phyloP scores from a whole-genome alignment of 1,284 basidiomycete species.

The Moniliella sp. region DNA sequence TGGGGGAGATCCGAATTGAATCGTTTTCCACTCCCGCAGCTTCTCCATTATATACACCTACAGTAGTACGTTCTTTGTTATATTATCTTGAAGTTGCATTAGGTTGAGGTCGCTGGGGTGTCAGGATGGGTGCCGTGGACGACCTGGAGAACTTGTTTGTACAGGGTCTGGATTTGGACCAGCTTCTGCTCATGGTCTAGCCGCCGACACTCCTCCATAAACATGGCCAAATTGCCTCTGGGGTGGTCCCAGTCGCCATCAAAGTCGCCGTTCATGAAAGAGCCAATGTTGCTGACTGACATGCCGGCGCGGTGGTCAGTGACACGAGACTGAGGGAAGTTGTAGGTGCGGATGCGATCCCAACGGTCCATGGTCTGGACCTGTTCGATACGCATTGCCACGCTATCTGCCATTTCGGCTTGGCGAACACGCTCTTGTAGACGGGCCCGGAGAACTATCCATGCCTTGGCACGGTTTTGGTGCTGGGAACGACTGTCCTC shows the following conservation, averaged over 20 bases:
- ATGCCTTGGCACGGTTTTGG: conserved; percentile 38
- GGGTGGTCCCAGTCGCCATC: conserved; percentile 1
- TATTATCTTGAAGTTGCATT: too few relatives aligned
- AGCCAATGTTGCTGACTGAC: conserved; percentile 19
- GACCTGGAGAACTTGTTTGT: too few relatives aligned
- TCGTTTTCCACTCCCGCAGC: too few relatives aligned
- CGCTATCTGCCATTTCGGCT: conserved; percentile 16
- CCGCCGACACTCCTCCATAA: too few relatives aligned
- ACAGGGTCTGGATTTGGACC: too few relatives aligned
- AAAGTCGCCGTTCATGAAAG: conserved; percentile 24
- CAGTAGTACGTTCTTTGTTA: too few relatives aligned
- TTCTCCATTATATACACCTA: too few relatives aligned
- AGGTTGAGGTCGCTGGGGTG: too few relatives aligned
- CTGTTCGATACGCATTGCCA: conserved; percentile 16
- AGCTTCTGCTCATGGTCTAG: too few relatives aligned
- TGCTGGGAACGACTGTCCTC: conserved; percentile 93
- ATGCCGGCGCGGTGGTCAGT: conserved; percentile 28
- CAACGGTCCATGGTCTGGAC: conserved; percentile 27
- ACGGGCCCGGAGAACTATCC: conserved; percentile 23
- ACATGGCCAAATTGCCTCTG: too few relatives aligned
- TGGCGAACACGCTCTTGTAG: conserved; percentile 19
- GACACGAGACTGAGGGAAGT: conserved; percentile 30
- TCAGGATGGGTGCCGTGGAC: too few relatives aligned
- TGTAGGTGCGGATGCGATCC: conserved; percentile 29
- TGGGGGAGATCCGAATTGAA: too few relatives aligned